Evolutionary conservation across 768 basidiomycete species (phyloP).

Genomic region (Rhizopogon vulgaris): DNA sequence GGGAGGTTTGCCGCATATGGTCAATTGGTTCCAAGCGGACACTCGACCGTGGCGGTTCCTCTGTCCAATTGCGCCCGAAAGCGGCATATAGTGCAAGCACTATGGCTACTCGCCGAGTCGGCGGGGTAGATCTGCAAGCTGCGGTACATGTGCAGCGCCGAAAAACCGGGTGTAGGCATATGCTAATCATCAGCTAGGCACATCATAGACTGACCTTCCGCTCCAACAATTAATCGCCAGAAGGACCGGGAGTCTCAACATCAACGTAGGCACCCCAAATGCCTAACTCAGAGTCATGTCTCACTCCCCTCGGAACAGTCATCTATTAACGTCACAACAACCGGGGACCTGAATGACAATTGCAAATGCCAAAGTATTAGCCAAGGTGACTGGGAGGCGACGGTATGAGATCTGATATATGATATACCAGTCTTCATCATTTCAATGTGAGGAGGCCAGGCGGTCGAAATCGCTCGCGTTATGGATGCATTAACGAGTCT

Average conservation of each 20-base stretch:
- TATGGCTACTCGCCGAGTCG: too few relatives aligned
- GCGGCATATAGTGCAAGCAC: too few relatives aligned
- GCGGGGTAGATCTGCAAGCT: not conserved
- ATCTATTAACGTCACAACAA: not conserved
- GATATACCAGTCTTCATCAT: too few relatives aligned
- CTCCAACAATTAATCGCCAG: slow-evolving; percentile 2
- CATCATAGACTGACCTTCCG: not conserved
- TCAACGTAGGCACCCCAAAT: not conserved
- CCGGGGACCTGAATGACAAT: not conserved
- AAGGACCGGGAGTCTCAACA: not conserved
- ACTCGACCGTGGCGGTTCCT: not conserved
- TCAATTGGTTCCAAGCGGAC: not conserved
- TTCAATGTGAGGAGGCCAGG: not conserved
- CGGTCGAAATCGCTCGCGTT: not conserved
- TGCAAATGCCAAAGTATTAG: not conserved
- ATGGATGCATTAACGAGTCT: too few relatives aligned
- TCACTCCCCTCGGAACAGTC: not conserved
- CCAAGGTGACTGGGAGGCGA: not conserved
- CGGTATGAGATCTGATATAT: not conserved
- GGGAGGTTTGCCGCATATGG: not conserved
- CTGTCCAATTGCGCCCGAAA: not conserved
- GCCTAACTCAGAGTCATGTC: not conserved
- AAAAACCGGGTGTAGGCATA: not conserved
- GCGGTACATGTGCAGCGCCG: not conserved
- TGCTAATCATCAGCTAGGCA: slow-evolving; percentile 1